These are phyloP conservation scores for Alternaria conjuncta DNA, from an alignment of 2,329 filamentous ascomycete genomes.

Conservation along the genomic window DNA sequence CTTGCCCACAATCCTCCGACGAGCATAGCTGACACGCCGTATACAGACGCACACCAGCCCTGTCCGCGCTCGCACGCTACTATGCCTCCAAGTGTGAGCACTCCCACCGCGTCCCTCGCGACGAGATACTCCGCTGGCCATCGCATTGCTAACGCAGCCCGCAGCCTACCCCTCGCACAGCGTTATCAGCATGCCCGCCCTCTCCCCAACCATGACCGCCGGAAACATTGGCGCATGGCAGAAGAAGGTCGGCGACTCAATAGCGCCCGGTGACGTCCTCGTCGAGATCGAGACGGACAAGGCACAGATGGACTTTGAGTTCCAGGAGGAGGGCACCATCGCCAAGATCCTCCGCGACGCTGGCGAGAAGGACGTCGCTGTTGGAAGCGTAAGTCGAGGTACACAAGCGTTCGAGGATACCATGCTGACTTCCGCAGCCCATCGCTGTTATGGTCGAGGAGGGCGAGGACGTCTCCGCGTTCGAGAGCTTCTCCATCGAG, in stretches of 20 bases:
- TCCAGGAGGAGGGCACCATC: constrained; percentile 95
- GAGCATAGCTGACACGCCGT: constrained; percentile 34
- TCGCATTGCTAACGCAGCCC: constrained; percentile 39
- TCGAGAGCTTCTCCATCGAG: constrained; percentile 84
- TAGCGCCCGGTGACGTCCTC: constrained; percentile 90
- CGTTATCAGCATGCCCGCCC: constrained; percentile 95
- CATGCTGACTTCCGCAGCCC: constrained; percentile 66
- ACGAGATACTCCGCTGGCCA: not conserved
- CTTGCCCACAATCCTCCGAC: not conserved
- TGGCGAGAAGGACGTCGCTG: constrained; percentile 90
- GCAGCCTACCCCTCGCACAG: constrained; percentile 94
- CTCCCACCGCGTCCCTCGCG: not conserved
- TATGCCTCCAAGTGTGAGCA: constrained; percentile 72
- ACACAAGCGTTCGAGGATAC: not conserved
- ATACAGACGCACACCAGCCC: constrained; percentile 56
- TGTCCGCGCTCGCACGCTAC: constrained; percentile 68
- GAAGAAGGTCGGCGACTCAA: constrained; percentile 90
- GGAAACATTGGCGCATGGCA: constrained; percentile 98
- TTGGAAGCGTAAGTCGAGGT: constrained; percentile 76
- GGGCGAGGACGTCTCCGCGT: constrained; percentile 82
- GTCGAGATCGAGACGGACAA: constrained; percentile 99
- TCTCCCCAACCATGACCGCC: constrained; percentile 96
- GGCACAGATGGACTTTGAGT: constrained; percentile 99
- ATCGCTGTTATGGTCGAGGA: constrained; percentile 96
- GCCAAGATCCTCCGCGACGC: constrained; percentile 93